Evolutionary conservation across 768 basidiomycete genomes (phyloP), one percentile per base, ranked within the genome.

Genomic region (Boletus insuetus): DNA sequence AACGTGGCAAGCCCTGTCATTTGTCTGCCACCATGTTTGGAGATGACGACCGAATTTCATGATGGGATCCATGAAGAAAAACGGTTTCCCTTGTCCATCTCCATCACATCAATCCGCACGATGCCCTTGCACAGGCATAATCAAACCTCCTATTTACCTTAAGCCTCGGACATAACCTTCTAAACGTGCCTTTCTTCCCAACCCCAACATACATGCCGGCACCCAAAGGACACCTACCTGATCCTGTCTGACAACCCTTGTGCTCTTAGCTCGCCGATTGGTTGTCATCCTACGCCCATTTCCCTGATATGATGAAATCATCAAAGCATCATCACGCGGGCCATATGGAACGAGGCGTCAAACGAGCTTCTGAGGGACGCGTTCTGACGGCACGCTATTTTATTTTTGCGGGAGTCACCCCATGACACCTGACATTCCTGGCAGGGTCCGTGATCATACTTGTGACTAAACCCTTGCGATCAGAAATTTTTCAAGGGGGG

Each of bases 251-350:
- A 47, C 31, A 13, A 35, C 19, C 2, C 26, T 26, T 13, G n/a
- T 46, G 6, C 16, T 10, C 46, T 22, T 37, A 80, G 76, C 72
- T 84, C n/a, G 82, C 78, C 5, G 79, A 82, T 59, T 85, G 80
- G 79, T 69, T 84, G 3, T 81, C 85, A 63, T 68, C 68, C 9
- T 86, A 84, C 64, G 83, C 80, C 1, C 74, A 78, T 19, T 67
- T 75, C 4, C 71, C 84, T 48, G 83, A 85, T 52, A 62, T 86
- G 17, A 79, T 82, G 19, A 84, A 84, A 85, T 80, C 78, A 3
- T 79, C 79, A 1, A 34, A 68, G 77, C 0, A 73, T 60, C 10
- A 70, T 80, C 19, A 66, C 53, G 12, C 65, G 58, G 17, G 67
- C 75, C 17, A 54, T 49, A 0, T 75, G 76, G 66, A 68, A 77